Percentiles rank a stretch among this genome's conserved stretches.
These are phyloP conservation scores for Scortechinia acanthostroma DNA, from an alignment of 2,329 filamentous ascomycete species.

Conservation along the genomic window DNA sequence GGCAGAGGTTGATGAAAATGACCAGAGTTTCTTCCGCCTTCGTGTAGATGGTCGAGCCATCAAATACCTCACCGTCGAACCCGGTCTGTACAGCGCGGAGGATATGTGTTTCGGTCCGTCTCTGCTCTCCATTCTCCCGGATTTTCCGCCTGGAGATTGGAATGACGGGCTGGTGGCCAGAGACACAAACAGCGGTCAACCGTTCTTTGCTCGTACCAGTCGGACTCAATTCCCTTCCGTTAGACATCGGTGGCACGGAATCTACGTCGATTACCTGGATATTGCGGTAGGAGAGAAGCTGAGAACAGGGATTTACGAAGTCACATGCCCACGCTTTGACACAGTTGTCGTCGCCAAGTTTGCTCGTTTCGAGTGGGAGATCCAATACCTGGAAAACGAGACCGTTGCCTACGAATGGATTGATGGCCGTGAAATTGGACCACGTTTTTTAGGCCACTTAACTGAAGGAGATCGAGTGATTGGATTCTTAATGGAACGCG, in stretches of 20 bases:
- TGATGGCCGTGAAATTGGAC: constrained; percentile 13
- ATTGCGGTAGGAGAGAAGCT: not conserved
- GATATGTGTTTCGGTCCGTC: constrained; percentile 19
- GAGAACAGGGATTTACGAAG: not conserved
- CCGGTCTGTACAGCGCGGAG: constrained; percentile 12
- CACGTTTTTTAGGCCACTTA: not conserved
- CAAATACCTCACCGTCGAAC: constrained; percentile 17
- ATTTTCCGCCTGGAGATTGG: constrained; percentile 15
- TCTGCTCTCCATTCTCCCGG: constrained; percentile 10
- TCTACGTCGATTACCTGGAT: not conserved
- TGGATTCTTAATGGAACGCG: not conserved
- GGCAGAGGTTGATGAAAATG: constrained; percentile 14
- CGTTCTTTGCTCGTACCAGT: constrained; percentile 9
- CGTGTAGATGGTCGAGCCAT: constrained; percentile 10
- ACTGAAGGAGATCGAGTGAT: not conserved
- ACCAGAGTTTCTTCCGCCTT: constrained; percentile 16
- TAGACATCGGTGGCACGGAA: not conserved
- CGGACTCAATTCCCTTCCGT: constrained; percentile 10
- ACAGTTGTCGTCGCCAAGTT: not conserved
- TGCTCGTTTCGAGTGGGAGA: not conserved
- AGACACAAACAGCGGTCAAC: constrained; percentile 7
- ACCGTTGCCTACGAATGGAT: not conserved
- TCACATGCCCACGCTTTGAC: constrained; percentile 4
- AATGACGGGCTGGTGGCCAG: constrained; percentile 14
- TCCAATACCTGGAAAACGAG: not conserved